Base-by-base conservation (phyloP, 805 yeast genomes). In the Candida maltosa region DNA sequence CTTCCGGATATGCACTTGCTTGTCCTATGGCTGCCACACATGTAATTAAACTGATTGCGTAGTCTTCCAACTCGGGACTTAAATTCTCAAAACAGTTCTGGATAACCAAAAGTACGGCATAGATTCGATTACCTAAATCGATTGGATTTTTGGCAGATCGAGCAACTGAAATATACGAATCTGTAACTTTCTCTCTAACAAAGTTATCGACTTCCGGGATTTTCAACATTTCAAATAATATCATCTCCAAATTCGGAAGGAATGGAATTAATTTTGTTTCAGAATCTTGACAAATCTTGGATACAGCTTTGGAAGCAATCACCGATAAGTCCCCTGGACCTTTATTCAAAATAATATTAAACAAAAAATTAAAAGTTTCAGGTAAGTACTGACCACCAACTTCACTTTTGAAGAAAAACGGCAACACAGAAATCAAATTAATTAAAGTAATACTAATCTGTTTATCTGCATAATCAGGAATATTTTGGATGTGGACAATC, bases 11-110 rank as follows among this genome's bases (percentile, higher is more conserved):
- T 32, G 76, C 75, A 49, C 83, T 56, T 0, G 88, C 87, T 37
- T 79, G 81, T 0, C 87, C 93, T 3, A 87, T 62, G 35, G 82
- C 85, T n/a, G 70, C 69, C 0, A 87, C 54, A 49, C 87, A 83
- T 10, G 74, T 60, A 17, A 86, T 55, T 31, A 85, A 56, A 16
- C 88, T 80, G 2, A 69, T 50, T 1, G 74, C 48, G 42, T 79
- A 80, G 3, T 74, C 78, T 22, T 62, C 65, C 12, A 40, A 40
- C 14, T 51, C 56, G 20, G 40, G 37, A 12, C 9, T 34, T 19
- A 34, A 23, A 25, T 21, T 23, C 11, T 29, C 14, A 12, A 20
- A 23, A 19, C 28, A 26, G 11, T 34, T 19, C 5, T n/a, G 29
- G 16, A 35, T 37, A 31, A 24, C 37, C 23, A 41, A 38, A 31